A percentile compares a stretch with the other conserved stretches of the same genome.
phyloP scores from a whole-genome alignment of 2,329 filamentous ascomycete species.

The Furcasterigmium sp. region DNA sequence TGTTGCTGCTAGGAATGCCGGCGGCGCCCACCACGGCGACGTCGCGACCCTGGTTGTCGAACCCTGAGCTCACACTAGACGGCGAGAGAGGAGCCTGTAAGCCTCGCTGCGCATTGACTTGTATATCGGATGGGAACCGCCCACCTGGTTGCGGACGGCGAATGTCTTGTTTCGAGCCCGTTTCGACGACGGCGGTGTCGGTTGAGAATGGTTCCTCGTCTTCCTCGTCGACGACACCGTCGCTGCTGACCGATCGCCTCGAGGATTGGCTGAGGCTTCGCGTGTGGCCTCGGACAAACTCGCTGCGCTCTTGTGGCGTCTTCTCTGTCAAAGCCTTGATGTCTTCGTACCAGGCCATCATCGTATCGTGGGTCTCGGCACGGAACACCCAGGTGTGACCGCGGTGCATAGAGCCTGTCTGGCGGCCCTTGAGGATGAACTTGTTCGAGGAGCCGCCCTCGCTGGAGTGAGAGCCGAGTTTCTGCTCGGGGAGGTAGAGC shows the following conservation, averaged over 20 bases:
- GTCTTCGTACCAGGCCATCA: constrained; percentile 95
- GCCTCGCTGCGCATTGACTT: constrained; percentile 72
- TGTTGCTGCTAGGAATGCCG: constrained; percentile 33
- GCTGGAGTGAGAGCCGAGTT: constrained; percentile 85
- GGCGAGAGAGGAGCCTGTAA: constrained; percentile 75
- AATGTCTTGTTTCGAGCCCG: constrained; percentile 45
- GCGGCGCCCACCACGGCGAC: constrained; percentile 50
- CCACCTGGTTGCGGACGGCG: constrained; percentile 85
- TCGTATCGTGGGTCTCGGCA: constrained; percentile 77
- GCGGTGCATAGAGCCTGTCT: constrained; percentile 88
- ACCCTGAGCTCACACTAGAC: constrained; percentile 73
- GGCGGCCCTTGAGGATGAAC: constrained; percentile 94
- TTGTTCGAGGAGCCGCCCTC: constrained; percentile 86
- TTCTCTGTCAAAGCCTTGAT: constrained; percentile 87
- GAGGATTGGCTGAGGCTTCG: constrained; percentile 69
- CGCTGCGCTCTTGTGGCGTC: constrained; percentile 79
- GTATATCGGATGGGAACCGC: constrained; percentile 91
- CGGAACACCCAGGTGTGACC: constrained; percentile 69
- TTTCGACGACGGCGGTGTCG: constrained; percentile 50
- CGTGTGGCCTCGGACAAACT: constrained; percentile 78
- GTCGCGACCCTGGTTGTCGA: constrained; percentile 44
- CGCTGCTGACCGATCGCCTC: constrained; percentile 61
- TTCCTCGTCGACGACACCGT: constrained; percentile 72
- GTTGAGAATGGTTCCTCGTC: constrained; percentile 60
- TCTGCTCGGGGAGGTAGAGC: constrained; percentile 89